Conservation (phyloP, 2,329 filamentous ascomycete species). For the Colletotrichum sp. region DNA sequence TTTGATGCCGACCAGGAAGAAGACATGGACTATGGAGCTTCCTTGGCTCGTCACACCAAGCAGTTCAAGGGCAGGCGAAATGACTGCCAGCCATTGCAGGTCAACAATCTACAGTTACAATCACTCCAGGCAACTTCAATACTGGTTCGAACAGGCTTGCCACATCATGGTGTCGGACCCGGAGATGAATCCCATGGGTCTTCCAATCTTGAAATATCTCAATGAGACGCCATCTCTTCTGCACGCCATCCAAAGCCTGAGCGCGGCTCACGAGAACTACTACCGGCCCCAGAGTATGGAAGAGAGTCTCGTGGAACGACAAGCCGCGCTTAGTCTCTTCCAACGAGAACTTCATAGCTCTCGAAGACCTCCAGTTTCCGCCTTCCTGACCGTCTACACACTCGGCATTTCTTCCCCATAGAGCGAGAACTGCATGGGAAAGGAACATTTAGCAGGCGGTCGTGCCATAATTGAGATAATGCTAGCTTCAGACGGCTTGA, state of each 20-base stretch:
- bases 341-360: not conserved
- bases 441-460: not conserved
- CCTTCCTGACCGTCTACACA: not conserved
- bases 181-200: not conserved
- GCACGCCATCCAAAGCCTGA: not conserved
- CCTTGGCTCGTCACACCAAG: not conserved
- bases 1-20: not conserved
- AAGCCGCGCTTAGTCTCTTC: not conserved
- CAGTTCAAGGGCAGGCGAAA: not conserved
- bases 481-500: not conserved
- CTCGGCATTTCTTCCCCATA: not conserved
- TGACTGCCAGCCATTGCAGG: accelerated
- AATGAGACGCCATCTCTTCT: not conserved
- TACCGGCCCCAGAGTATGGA: not conserved
- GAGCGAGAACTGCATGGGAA: not conserved
- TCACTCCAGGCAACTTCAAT: not conserved
- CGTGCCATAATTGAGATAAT: not conserved
- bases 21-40: not conserved
- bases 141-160: not conserved
- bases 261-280: not conserved
- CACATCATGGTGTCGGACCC: not conserved
- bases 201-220: not conserved
- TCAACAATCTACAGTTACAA: not conserved
- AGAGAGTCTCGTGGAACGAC: not conserved
- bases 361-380: not conserved